Percentiles rank a stretch among this genome's conserved stretches.
Conservation (phyloP, 2,329 filamentous ascomycete species). For the Penicillium sp. region DNA sequence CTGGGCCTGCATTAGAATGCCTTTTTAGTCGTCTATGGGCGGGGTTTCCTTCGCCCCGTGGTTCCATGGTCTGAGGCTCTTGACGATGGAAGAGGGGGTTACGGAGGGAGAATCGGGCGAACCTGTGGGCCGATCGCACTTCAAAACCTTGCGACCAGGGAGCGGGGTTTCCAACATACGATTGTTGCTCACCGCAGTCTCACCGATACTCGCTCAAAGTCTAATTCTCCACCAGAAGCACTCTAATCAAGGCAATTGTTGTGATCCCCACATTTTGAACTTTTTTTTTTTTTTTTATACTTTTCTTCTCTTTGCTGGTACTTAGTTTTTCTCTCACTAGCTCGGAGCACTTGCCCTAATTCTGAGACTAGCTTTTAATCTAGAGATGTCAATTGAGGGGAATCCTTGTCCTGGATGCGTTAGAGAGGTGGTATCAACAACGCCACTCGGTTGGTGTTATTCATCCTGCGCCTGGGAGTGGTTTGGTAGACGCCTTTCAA, state of each 20-base stretch:
- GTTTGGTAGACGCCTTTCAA: not conserved
- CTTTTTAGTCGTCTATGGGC: not conserved
- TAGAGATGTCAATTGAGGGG: not conserved
- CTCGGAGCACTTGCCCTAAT: not conserved
- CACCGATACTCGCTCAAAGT: not conserved
- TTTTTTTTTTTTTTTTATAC: not conserved
- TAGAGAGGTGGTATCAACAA: not conserved
- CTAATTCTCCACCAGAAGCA: not conserved
- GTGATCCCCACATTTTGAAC: not conserved
- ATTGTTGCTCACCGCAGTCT: not conserved
- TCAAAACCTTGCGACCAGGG: not conserved
- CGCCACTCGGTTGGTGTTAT: not conserved
- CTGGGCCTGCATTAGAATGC: not conserved
- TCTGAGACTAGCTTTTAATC: not conserved
- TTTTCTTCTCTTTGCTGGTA: not conserved
- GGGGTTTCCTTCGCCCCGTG: not conserved
- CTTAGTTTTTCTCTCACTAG: not conserved
- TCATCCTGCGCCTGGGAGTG: not conserved
- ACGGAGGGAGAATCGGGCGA: not conserved
- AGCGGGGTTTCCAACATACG: not conserved
- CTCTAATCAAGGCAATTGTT: not conserved
- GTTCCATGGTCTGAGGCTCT: not conserved
- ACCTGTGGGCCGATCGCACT: not conserved
- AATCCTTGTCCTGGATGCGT: not conserved
- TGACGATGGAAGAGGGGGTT: not conserved